A percentile compares a stretch with the other conserved stretches of the same genome.
phyloP scores from a whole-genome alignment of 495 filamentous ascomycete genomes.

The Neurospora sp. region DNA sequence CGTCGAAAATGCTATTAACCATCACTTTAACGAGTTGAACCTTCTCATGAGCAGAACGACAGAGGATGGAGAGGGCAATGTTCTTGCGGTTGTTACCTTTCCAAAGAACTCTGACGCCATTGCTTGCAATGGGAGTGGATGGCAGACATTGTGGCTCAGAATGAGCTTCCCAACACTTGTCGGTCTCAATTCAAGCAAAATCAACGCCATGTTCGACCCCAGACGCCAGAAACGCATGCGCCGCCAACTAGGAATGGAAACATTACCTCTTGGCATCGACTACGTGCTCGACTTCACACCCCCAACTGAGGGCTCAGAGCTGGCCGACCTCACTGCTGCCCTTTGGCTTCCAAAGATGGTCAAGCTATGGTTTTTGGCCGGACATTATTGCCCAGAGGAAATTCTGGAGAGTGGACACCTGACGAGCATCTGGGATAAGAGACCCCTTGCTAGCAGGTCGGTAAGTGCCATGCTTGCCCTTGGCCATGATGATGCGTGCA shows the following conservation, averaged over 20 bases:
- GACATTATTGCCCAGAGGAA: slow-evolving; percentile 24
- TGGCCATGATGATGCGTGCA: slow-evolving; percentile 27
- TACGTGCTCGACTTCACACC: slow-evolving; percentile 56
- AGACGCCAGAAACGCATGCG: slow-evolving; percentile 23
- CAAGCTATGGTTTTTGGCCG: slow-evolving; percentile 37
- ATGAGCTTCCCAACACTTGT: slow-evolving; percentile 40
- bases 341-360: slow-evolving; percentile 47
- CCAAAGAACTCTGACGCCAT: slow-evolving; percentile 18
- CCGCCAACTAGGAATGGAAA: slow-evolving; percentile 17
- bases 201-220: slow-evolving; percentile 38
- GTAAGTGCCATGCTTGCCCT: slow-evolving; percentile 15
- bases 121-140: slow-evolving; percentile 11
- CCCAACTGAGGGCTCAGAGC: slow-evolving; percentile 46
- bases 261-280: slow-evolving; percentile 34
- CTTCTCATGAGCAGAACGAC: not conserved
- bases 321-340: slow-evolving; percentile 45
- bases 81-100: slow-evolving; percentile 45
- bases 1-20: not conserved
- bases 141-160: slow-evolving; percentile 24
- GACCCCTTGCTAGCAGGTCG: slow-evolving; percentile 15
- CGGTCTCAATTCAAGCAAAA: slow-evolving; percentile 36
- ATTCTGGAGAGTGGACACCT: slow-evolving; percentile 2
- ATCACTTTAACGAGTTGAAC: not conserved
- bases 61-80: slow-evolving; percentile 36
- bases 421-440: not conserved